Evolutionary conservation across 2,329 filamentous ascomycete species (phyloP), one percentile per base, ranked within the genome.

Genomic region (Talaromyces sp.): DNA sequence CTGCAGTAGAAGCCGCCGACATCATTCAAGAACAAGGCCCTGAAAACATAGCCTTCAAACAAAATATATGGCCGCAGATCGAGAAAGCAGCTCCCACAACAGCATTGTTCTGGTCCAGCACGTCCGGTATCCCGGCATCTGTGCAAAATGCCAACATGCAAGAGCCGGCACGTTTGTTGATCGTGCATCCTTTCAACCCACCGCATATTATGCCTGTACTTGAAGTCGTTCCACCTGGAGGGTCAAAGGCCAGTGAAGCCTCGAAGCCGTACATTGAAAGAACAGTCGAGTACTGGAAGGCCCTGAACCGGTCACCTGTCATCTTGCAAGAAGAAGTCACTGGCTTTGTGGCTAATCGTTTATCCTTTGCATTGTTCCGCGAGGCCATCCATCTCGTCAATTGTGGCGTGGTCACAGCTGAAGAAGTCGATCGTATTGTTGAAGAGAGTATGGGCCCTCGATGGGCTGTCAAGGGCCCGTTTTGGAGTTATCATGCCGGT

Each of bases 101-200:
- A 9, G 78, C 82, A 0, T 74, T 85, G 19, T 72, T 87, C 56
- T 87, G 84, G 84, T 83, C 80, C 42, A 82, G 79, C 59, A 86
- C 85, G 0, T 83, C 80, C 1, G 84, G 85, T 0, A 86, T 87
- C 30, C 78, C 82, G 0, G 82, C 84, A 0, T 83, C 81, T 0
- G 72, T 71, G 27, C 84, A 86, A 64, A 71, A 71, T 9, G 61
- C 63, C 17, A 64, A 73, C 3, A 81, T 82, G 78, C 65, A 71
- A 25, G 75, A 81, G 30, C 69, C 71, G 56, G 69, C 67, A 28
- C 72, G 83, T 1, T 68, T 87, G 2, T 64, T 86, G 0, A 80
- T 86, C 1, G 83, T 85, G 4, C 85, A 87, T 68, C 84, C 85
- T 0, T 87, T 84, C 70, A 87, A 87, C 59, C 85, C 82, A 25